phyloP scores from a whole-genome alignment of 2,329 filamentous ascomycete species.

The Cercospora sp. region DNA sequence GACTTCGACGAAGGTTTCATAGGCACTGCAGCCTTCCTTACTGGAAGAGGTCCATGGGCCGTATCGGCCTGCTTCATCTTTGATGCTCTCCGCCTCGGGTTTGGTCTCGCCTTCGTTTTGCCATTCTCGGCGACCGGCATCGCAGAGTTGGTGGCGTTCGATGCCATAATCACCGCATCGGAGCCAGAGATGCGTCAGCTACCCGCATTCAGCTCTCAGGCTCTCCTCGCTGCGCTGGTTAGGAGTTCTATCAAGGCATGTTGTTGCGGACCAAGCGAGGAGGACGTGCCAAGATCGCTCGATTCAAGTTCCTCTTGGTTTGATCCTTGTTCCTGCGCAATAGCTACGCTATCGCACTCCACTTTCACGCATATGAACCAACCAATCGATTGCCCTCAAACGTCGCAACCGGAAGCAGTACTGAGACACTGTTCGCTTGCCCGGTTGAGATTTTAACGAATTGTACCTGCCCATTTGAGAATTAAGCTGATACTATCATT shows the following conservation, averaged over 20 bases:
- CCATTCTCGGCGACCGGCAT: background rate
- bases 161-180: background rate
- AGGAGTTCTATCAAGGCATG: background rate
- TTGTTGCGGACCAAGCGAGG: background rate
- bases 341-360: background rate
- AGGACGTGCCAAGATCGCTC: background rate
- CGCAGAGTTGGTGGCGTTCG: background rate
- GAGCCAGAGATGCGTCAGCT: background rate
- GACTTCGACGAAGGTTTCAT: background rate
- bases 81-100: background rate
- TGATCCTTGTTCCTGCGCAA: background rate
- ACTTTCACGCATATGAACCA: background rate
- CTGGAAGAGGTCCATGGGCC: background rate
- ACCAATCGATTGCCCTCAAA: background rate
- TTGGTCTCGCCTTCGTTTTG: background rate
- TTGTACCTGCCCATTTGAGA: background rate
- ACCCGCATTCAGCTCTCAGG: background rate
- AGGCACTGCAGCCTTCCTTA: background rate
- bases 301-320: background rate
- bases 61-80: background rate
- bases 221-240: background rate
- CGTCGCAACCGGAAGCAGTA: background rate
- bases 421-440: background rate
- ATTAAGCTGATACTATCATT: background rate
- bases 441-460: background rate